A percentile compares a stretch with the other conserved stretches of the same genome.
Evolutionary conservation across 1,284 basidiomycete species (phyloP).

Genomic region (Inonotus obliquus): DNA sequence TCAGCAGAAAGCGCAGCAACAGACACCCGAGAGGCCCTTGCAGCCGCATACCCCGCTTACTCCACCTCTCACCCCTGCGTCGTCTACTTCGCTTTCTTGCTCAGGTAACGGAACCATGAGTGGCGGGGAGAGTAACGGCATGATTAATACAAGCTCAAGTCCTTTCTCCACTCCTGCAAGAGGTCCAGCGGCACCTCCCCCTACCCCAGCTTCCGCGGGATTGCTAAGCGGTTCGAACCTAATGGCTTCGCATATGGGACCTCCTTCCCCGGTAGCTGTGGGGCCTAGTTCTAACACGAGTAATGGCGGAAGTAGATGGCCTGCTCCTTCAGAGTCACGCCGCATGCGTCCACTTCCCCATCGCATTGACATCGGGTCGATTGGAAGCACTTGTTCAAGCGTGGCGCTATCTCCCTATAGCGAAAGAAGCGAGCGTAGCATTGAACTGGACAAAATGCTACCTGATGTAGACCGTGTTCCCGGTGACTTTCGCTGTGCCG

Average conservation of each 20-base stretch:
- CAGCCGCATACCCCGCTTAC: conserved; percentile 18
- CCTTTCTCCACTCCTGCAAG: conserved; percentile 10
- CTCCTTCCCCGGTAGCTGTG: conserved; percentile 1
- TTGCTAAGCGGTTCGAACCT: neutral
- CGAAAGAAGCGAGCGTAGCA: neutral
- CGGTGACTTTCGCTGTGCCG: neutral
- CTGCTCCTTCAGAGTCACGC: neutral
- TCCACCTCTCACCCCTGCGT: conserved; percentile 14
- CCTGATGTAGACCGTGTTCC: neutral
- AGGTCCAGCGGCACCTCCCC: conserved; percentile 12
- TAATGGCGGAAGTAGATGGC: neutral
- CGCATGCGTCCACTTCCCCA: neutral
- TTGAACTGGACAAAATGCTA: neutral
- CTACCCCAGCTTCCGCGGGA: conserved; percentile 8
- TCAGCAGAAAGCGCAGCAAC: neutral
- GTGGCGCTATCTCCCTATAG: neutral
- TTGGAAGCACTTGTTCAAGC: neutral
- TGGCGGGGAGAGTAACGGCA: neutral
- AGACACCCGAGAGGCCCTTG: conserved; percentile 4
- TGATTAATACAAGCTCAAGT: neutral
- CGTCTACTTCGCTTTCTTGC: neutral
- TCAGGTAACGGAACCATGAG: neutral
- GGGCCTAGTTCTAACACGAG: neutral
- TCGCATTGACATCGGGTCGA: conserved; percentile 2
- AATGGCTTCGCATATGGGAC: neutral